Evolutionary conservation across 257 asterid species (phyloP), one percentile per base, ranked within the genome.

Genomic region (Solanum bukasovii): DNA sequence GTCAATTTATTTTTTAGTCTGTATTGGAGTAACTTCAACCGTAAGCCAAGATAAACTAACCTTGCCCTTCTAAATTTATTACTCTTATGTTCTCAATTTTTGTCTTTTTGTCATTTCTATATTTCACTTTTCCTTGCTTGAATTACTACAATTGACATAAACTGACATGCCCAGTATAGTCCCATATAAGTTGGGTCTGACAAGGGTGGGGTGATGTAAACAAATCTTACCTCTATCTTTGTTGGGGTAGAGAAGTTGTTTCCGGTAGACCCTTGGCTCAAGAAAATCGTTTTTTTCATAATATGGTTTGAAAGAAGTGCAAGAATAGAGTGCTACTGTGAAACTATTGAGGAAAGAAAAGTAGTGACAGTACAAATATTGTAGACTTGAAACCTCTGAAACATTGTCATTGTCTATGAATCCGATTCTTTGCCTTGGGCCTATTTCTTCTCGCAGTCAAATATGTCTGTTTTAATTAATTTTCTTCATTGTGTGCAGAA

Each of bases 401-500:
- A 34, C 6, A 9, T 21, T 74, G 20, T 74, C 27, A 23, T 37
- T 74, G 9, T 37, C 63, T 18, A 52, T 6, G 7, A 18, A 52
- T 18, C n/a, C 0, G 65, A 20, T 56, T 18, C 63, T 56, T 6
- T 56, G n/a, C 65, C 65, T 56, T 56, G 65, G n/a, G n/a, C 65
- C 65, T 56, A 6, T 18, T 56, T 56, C 65, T 56, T 56, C n/a
- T 56, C n/a, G 10, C 65, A 6, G n/a, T 56, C 65, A 56, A 56
- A 56, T 56, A 56, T 56, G n/a, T 56, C n/a, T 56, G 9, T 2
- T 3, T 56, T 56, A 18, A 56, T 56, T 56, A 18, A 56, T 56
- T 56, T 56, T 56, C 65, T 56, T 56, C 65, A 56, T 56, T 56
- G 65, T 56, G 65, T 56, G 65, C n/a, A 97, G 99, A 95, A 93